Evolutionary conservation across 768 basidiomycete genomes (phyloP).

Genomic region (Trametes cubensis): DNA sequence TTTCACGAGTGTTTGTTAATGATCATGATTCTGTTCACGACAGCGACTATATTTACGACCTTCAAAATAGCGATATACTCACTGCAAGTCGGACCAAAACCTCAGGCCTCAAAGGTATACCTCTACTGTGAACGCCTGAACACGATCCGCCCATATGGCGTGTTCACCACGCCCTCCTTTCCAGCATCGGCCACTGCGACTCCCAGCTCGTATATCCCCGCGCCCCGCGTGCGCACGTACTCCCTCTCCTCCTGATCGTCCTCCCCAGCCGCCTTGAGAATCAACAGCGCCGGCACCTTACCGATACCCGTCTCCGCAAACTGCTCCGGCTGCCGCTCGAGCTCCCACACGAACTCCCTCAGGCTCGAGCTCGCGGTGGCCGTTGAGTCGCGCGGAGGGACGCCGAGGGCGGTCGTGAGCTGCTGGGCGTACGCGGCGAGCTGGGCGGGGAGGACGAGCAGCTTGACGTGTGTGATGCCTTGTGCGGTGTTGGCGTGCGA

Average conservation of each 20-base stretch:
- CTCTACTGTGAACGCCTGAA: too few species aligned
- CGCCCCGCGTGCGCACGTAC: slow-evolving; percentile 34
- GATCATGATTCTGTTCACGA: too few species aligned
- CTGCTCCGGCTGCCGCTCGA: slow-evolving; percentile 38
- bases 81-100: too few species aligned
- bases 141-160: slow-evolving; percentile 55
- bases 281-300: slow-evolving; percentile 33
- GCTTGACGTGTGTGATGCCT: slow-evolving; percentile 52
- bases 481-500: slow-evolving; percentile 52
- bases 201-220: slow-evolving; percentile 57
- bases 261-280: slow-evolving; percentile 39
- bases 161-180: slow-evolving; percentile 38
- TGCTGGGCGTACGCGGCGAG: slow-evolving; percentile 40
- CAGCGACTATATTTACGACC: too few species aligned
- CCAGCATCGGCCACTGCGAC: slow-evolving; percentile 42
- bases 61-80: too few species aligned
- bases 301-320: background rate
- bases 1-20: too few species aligned
- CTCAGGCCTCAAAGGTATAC: too few species aligned
- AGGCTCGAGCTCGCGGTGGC: background rate
- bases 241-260: slow-evolving; percentile 40
- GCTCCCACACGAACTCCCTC: slow-evolving; percentile 42
- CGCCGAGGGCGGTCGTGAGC: slow-evolving; percentile 53
- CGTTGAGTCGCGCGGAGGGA: slow-evolving; percentile 35
- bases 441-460: slow-evolving; percentile 40